phyloP scores from a whole-genome alignment of 768 basidiomycete species.

The Leucocoprinus leucothites region DNA sequence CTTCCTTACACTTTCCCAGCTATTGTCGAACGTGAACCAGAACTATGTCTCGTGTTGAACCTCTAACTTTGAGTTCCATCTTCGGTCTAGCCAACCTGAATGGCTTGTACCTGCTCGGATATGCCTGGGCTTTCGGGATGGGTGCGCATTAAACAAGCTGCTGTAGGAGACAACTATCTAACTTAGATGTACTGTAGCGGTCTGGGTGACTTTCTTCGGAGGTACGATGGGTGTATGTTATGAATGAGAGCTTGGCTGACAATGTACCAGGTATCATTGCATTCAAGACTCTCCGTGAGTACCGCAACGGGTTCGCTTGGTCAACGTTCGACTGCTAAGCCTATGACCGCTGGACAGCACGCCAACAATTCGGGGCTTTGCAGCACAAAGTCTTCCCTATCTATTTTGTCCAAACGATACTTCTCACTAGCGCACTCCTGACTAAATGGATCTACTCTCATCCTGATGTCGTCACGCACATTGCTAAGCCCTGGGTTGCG shows the following conservation, averaged over 20 bases:
- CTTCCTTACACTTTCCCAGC: slow-evolving; percentile 17
- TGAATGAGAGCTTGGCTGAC: not conserved
- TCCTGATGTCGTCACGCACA: slow-evolving; percentile 48
- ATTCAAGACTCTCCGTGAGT: slow-evolving; percentile 54
- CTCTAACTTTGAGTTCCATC: slow-evolving; percentile 32
- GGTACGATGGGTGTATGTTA: slow-evolving; percentile 28
- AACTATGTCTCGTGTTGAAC: slow-evolving; percentile 18
- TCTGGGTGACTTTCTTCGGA: slow-evolving; percentile 72
- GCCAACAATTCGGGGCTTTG: slow-evolving; percentile 68
- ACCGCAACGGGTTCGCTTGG: not conserved
- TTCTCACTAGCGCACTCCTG: slow-evolving; percentile 51
- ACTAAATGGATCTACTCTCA: slow-evolving; percentile 57
- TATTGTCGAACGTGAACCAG: not conserved
- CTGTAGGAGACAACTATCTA: not conserved
- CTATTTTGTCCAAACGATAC: slow-evolving; percentile 64
- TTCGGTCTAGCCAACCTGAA: slow-evolving; percentile 30
- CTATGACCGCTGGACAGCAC: slow-evolving; percentile 37
- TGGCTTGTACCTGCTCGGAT: slow-evolving; percentile 52
- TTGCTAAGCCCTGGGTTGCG: slow-evolving; percentile 43
- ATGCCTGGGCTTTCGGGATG: slow-evolving; percentile 68
- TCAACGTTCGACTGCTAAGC: not conserved
- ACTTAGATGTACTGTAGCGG: slow-evolving; percentile 21
- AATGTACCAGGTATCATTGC: slow-evolving; percentile 53
- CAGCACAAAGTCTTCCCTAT: slow-evolving; percentile 75
- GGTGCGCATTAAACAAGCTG: slow-evolving; percentile 37